A percentile compares a stretch with the other conserved stretches of the same genome.
These are phyloP conservation scores for Fusarium sp. DNA, from an alignment of 2,329 filamentous ascomycete species.

Conservation along the genomic window DNA sequence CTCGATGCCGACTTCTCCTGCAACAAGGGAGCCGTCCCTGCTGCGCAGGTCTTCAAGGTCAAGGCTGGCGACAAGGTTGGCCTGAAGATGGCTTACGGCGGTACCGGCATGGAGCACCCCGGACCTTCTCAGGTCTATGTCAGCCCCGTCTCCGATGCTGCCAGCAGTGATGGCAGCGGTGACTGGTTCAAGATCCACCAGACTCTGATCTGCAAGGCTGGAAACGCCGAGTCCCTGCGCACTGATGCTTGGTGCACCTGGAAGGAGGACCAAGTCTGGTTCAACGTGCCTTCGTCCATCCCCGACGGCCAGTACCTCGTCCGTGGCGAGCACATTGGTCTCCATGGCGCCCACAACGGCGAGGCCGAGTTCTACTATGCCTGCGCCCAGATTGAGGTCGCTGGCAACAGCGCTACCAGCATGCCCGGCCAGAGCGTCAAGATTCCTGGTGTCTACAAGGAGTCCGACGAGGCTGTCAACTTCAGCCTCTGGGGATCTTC, in stretches of 20 bases:
- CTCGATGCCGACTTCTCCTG: background rate
- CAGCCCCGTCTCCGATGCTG: background rate
- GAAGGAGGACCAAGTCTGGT: background rate
- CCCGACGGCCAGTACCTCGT: constrained; percentile 22
- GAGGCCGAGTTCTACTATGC: constrained; percentile 38
- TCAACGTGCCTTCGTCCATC: background rate
- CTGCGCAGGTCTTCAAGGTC: background rate
- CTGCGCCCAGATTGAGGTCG: constrained; percentile 31
- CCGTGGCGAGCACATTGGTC: constrained; percentile 35
- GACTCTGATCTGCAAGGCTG: background rate
- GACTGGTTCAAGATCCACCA: constrained; percentile 1
- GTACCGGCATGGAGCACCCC: background rate
- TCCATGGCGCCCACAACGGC: constrained; percentile 31
- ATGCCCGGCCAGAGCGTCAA: background rate
- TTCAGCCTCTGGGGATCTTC: background rate
- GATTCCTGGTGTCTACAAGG: background rate
- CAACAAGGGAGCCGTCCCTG: background rate
- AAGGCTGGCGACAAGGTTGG: background rate
- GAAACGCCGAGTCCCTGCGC: background rate
- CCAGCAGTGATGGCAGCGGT: background rate
- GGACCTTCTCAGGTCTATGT: background rate
- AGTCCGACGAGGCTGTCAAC: background rate
- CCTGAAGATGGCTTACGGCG: background rate
- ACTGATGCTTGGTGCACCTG: background rate
- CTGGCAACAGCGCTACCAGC: constrained; percentile 2